Evolutionary conservation across 495 filamentous ascomycete species (phyloP), one percentile per base, ranked within the genome.

Genomic region (Platismatia glauca): DNA sequence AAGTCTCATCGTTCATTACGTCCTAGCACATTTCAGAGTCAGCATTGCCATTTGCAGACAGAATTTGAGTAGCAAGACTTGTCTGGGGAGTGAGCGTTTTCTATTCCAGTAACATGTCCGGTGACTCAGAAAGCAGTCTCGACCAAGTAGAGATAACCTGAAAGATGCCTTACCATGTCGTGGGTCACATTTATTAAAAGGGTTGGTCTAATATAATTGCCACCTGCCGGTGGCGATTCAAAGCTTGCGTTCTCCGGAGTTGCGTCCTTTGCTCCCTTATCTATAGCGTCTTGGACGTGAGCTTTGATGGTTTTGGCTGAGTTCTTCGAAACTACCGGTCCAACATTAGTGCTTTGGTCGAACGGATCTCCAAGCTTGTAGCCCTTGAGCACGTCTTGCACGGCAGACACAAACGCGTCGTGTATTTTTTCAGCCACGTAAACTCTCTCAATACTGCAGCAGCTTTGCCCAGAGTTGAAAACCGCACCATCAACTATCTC

Each of bases 401-500:
- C 77, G 24, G 88, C 87, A 41, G 80, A 75, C n/a, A 96, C 76
- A 67, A 97, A 95, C 15, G 81, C 68, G 60, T 93, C 89, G 70
- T 96, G 85, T 61, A 97, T 82, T 59, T 81, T 84, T 59, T 89
- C 89, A 65, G 92, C 86, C 3, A 96, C 94, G 66, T 97, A 97
- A 9, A 98, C 85, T 33, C 94, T 81, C 76, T 97, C 94, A 57
- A 97, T 81, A 8, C 88, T 86, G 74, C 94, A 97, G 78, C 94
- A 98, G 68, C 91, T 96, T 74, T 98, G 94, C 27, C 94, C 94
- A 37, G 90, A 95, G 75, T 97, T 98, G 79, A 97, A 98, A 44
- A 98, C 78, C 5, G 92, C 90, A 6, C 93, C 91, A 68, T 96
- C 92, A 35, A 96, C 89, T 63, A 96, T 90, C 73, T 95, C 90